phyloP scores from a whole-genome alignment of 1,284 basidiomycete species.

The Neolentinus lepideus region DNA sequence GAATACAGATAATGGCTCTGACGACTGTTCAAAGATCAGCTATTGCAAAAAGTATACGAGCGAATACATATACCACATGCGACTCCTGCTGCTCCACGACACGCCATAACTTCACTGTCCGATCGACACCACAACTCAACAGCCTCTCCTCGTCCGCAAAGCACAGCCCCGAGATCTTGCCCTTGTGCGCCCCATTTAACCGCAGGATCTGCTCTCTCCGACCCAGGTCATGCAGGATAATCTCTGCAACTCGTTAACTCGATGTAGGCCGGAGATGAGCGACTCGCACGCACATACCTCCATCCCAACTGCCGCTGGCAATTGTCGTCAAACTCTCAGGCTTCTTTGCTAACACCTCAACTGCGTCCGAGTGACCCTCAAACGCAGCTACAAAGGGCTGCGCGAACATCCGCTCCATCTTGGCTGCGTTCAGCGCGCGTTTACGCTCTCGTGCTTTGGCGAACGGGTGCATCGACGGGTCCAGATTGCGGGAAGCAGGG shows the following conservation, averaged over 20 bases:
- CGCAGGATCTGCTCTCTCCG: constrained; percentile 60
- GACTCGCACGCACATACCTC: constrained; percentile 50
- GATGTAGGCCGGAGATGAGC: constrained; percentile 5
- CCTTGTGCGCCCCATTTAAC: constrained; percentile 82
- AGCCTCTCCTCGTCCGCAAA: constrained; percentile 67
- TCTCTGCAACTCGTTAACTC: constrained; percentile 39
- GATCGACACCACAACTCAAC: constrained; percentile 89
- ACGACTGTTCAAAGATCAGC: constrained; percentile 19
- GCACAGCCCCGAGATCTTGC: constrained; percentile 85
- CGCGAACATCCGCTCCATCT: constrained; percentile 95
- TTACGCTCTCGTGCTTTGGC: constrained; percentile 89
- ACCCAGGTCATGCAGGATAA: constrained; percentile 86
- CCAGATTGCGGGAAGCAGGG: constrained; percentile 87
- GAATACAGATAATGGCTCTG: constrained; percentile 68
- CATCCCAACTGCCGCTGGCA: constrained; percentile 95
- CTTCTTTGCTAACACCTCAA: constrained; percentile 82
- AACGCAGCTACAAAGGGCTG: constrained; percentile 91
- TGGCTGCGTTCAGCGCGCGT: constrained; percentile 90
- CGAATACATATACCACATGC: constrained; percentile 22
- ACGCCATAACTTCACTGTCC: constrained; percentile 87
- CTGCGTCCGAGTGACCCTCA: constrained; percentile 95
- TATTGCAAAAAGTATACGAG: background rate
- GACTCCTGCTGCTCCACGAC: constrained; percentile 18
- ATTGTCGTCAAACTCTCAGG: constrained; percentile 73
- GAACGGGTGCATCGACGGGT: constrained; percentile 93